Base-by-base conservation (phyloP, 2,329 filamentous ascomycete species). In the Sclerotinia glacialis region DNA sequence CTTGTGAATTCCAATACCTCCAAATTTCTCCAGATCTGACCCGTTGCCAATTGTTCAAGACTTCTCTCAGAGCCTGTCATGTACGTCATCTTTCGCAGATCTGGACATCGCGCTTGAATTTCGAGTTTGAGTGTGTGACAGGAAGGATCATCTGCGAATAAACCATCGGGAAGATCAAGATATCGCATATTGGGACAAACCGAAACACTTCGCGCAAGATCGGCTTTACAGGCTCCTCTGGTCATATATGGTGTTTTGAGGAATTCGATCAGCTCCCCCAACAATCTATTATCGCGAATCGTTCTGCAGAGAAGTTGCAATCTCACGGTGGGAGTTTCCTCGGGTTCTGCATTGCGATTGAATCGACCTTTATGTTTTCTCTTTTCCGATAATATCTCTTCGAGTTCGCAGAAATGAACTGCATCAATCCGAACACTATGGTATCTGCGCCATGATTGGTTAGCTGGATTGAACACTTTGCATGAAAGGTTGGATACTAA, bases 191-290 rank as follows among this genome's bases (percentile, higher is more conserved):
- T 93, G 40, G 92, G 91, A 53, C 94, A 83, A 31, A 93, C 90
- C 47, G 92, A 92, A 58, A 97, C 89, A 34, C 91, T 92, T 61
- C 93, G 87, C 12, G 94, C 93, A 59, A 97, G 85, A 70, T 94
- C 91, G 64, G 90, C 85, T 76, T 95, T 92, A 76, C 86, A 90
- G 1, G 91, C 91, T 80, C 97, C 75, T 54, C 94, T 88, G 64
- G 94, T 89, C 94, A 97, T 97, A 78, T 97, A 97, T 8, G 94
- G 92, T 67, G 92, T 88, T 81, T 97, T 96, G 74, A 98, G 82
- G 73, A 89, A 93, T 74, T 89, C 80, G 6, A 97, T 91, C 52
- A 86, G 81, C 65, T 84, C 81, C 44, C 89, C 92, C 55, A 96
- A 80, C 11, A 83, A 77, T 58, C 80, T 85, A 69, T 93, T 89